Evolutionary conservation across 2,329 filamentous ascomycete species (phyloP).

Genomic region (Septoria linicola): DNA sequence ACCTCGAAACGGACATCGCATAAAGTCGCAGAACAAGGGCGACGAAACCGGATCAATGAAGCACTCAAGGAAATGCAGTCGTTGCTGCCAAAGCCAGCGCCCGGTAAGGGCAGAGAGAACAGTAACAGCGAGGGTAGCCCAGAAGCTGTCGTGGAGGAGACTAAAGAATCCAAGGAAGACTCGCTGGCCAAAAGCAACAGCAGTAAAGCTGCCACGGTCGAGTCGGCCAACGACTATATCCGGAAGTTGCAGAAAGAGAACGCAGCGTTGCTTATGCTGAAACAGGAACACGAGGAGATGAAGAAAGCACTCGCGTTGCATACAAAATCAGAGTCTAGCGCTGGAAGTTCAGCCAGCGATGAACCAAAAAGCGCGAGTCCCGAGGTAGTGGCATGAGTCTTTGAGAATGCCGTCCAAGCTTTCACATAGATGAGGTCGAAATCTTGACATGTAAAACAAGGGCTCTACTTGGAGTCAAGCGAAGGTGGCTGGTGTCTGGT

Average conservation of each 20-base stretch:
- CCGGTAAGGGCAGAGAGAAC: conserved; percentile 27
- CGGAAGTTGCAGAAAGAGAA: conserved; percentile 72
- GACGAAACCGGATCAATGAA: conserved; percentile 91
- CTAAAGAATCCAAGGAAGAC: conserved; percentile 38
- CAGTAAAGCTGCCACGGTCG: conserved; percentile 97
- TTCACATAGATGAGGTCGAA: too few relatives aligned
- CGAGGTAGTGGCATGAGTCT: neutral
- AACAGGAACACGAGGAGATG: conserved; percentile 36
- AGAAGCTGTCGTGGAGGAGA: conserved; percentile 45
- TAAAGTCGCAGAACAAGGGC: conserved; percentile 95
- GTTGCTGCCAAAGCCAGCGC: conserved; percentile 63
- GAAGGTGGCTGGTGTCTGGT: neutral
- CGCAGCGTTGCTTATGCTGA: conserved; percentile 25
- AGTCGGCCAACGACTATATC: conserved; percentile 94
- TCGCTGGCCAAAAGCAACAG: conserved; percentile 57
- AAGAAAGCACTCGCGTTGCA: conserved; percentile 25
- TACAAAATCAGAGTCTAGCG: conserved; percentile 1
- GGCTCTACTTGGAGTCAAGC: too few relatives aligned
- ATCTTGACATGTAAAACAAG: too few relatives aligned
- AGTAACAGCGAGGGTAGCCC: conserved; percentile 43
- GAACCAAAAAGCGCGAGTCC: conserved; percentile 5
- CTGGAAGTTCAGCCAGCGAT: conserved; percentile 4
- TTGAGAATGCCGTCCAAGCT: neutral
- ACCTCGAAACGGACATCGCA: conserved; percentile 96
- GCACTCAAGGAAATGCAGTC: conserved; percentile 88